Percentiles rank a stretch among this genome's conserved stretches.
phyloP scores from a whole-genome alignment of 768 basidiomycete genomes.

The Xerocomellus amylosporus region DNA sequence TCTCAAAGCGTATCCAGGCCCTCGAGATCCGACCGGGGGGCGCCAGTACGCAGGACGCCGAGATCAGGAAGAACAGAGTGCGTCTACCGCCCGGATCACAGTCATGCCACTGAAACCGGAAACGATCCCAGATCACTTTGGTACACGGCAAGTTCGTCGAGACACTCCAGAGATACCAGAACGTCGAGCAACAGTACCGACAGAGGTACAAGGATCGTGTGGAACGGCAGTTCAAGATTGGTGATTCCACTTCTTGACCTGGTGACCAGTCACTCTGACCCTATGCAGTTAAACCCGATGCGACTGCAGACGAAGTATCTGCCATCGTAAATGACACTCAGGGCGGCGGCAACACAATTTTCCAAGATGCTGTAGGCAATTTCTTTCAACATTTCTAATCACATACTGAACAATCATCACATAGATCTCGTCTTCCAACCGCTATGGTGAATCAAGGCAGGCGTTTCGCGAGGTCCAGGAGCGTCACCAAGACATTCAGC shows the following conservation, averaged over 20 bases:
- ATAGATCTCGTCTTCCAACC: slow-evolving; percentile 71
- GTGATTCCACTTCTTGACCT: slow-evolving; percentile 32
- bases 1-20: slow-evolving; percentile 59
- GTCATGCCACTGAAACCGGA: not conserved
- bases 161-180: slow-evolving; percentile 74
- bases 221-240: slow-evolving; percentile 77
- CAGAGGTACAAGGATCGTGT: slow-evolving; percentile 62
- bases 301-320: slow-evolving; percentile 75
- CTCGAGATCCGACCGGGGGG: slow-evolving; percentile 42
- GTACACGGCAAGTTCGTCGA: slow-evolving; percentile 72
- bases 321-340: slow-evolving; percentile 63
- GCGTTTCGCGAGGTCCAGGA: slow-evolving; percentile 89
- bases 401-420: not conserved
- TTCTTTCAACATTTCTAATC: not conserved
- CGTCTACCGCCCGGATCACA: not conserved
- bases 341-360: slow-evolving; percentile 63
- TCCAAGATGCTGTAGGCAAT: slow-evolving; percentile 62
- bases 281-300: slow-evolving; percentile 75
- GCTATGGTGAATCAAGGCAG: slow-evolving; percentile 78
- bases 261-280: not conserved
- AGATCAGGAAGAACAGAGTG: slow-evolving; percentile 42
- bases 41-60: slow-evolving; percentile 40
- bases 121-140: slow-evolving; percentile 45
- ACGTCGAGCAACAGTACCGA: slow-evolving; percentile 68
- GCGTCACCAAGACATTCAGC: slow-evolving; percentile 79